Base-by-base conservation (phyloP, 352 stramenopile species). In the Phytophthora multivora region DNA sequence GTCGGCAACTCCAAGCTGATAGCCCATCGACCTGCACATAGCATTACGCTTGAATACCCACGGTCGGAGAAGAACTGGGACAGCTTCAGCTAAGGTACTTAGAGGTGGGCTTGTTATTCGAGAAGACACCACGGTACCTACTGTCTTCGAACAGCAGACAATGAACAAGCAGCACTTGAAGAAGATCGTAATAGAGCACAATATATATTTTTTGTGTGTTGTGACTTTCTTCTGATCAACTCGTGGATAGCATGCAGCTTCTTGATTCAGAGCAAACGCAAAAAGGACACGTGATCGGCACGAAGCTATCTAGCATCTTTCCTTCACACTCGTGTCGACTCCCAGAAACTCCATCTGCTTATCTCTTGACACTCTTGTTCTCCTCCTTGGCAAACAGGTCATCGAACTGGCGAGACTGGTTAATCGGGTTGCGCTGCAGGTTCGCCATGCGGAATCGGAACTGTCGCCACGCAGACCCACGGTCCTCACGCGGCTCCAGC, bases 401-500 rank as follows among this genome's bases (percentile, higher is more conserved):
- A 62, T 89, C 77, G 62, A 83, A 87, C 56, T 82, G 73, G 25
- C 69, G 75, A n/a, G 77, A 89, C 75, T 89, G 77, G 73, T 89
- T 89, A 66, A 89, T 89, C 40, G 75, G 77, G 67, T 89, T 89
- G 66, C 77, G 75, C 56, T 77, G 49, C 21, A 87, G 64, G 60
- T 87, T 89, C 19, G 80, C 80, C 61, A 89, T 79, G 42, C 71
- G 66, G 68, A 88, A 89, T 48, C 80, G 80, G 76, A 81, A 81
- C 61, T 86, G 75, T 26, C 80, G 77, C 80, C 80, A 89, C 38
- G 60, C 23, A 18, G 65, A 54, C 10, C 80, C 80, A 6, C 53
- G 62, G 30, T 80, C 69, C 46, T 73, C 71, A 46, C 79, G 61
- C 18, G 56, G 63, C 38, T 71, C 63, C 50, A 71, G 19, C 25